These are phyloP conservation scores for Stephania cephalantha DNA, from an alignment of 164 flowering plant species.

Conservation along the genomic window DNA sequence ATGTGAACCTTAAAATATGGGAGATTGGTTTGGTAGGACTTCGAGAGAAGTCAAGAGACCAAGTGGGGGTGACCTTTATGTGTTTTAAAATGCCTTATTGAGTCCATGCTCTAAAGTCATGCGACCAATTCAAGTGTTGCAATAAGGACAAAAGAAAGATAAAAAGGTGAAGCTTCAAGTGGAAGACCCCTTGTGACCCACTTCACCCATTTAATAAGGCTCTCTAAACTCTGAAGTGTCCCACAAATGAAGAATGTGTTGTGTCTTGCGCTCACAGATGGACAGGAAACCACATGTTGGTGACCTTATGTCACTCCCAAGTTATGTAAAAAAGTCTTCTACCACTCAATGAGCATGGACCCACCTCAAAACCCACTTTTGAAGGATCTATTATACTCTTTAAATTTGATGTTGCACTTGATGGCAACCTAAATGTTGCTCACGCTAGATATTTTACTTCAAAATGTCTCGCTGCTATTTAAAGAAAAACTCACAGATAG, in stretches of 20 bases:
- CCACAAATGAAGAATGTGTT: background rate
- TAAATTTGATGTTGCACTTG: no score
- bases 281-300: background rate
- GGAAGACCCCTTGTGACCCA: background rate
- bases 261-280: background rate
- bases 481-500: no score
- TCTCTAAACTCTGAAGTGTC: background rate
- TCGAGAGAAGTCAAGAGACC: conserved; percentile 18
- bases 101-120: background rate
- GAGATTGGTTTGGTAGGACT: background rate
- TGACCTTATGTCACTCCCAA: background rate
- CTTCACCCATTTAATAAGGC: background rate
- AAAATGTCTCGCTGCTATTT: no score
- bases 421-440: no score
- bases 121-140: background rate
- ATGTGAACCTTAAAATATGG: background rate
- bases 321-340: background rate
- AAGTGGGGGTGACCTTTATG: background rate
- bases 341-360: background rate
- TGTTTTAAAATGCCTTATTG: background rate
- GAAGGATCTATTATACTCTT: background rate
- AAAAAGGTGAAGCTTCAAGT: background rate
- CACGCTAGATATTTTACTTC: no score
- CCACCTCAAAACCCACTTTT: background rate
- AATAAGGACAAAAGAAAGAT: background rate